These are phyloP conservation scores for Prunus mume DNA, from an alignment of 306 rosid genomes.

Conservation along the genomic window DNA sequence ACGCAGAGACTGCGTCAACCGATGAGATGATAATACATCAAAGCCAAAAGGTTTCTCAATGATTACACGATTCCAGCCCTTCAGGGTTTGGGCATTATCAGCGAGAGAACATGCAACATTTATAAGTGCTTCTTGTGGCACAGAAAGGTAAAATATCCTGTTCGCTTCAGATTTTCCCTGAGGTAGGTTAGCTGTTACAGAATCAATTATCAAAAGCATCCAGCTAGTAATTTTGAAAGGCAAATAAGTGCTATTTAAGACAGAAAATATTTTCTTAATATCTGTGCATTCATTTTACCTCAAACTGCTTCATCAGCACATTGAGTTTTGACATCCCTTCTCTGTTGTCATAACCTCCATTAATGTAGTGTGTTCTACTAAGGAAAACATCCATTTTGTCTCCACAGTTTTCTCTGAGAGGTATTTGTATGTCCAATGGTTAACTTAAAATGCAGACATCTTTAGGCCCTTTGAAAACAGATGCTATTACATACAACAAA, in stretches of 20 bases:
- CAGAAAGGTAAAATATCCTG: constrained; percentile 93
- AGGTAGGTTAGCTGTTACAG: constrained; percentile 42
- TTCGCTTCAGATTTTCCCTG: constrained; percentile 74
- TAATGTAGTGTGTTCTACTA: constrained; percentile 62
- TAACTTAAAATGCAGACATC: constrained; percentile 10
- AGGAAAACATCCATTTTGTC: constrained; percentile 75
- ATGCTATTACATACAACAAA: neutral
- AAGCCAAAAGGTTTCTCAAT: constrained; percentile 92
- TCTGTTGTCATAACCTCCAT: constrained; percentile 74
- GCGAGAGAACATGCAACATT: constrained; percentile 73
- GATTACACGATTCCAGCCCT: constrained; percentile 92
- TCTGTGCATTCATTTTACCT: constrained; percentile 43
- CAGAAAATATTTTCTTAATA: neutral
- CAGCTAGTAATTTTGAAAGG: constrained; percentile 15
- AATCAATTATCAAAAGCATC: constrained; percentile 41
- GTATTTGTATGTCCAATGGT: constrained; percentile 17
- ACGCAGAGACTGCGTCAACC: constrained; percentile 75
- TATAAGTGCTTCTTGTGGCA: constrained; percentile 88
- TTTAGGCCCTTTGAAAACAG: neutral
- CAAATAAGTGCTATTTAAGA: constrained; percentile 10
- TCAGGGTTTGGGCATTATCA: constrained; percentile 68
- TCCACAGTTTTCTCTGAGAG: constrained; percentile 70
- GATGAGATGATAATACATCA: constrained; percentile 64
- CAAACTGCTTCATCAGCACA: constrained; percentile 69
- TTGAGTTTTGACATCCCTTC: constrained; percentile 74